Conservation (phyloP, 2,329 filamentous ascomycete species). For the Eurotiales sp. region DNA sequence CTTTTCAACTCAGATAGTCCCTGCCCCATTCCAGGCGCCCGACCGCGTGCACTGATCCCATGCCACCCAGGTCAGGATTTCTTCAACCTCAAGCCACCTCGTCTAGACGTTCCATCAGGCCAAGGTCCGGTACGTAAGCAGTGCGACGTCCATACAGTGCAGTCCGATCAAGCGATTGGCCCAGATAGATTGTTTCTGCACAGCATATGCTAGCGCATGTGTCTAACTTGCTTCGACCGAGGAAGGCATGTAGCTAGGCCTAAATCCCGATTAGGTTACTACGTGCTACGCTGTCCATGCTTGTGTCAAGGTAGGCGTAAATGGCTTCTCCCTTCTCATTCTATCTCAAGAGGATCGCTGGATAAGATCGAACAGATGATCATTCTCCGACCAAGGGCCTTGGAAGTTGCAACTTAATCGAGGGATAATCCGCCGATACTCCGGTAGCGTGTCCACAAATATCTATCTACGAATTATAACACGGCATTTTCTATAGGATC, state of each 20-base stretch:
- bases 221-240: too few species aligned
- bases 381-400: neutral
- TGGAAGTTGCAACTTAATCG: neutral
- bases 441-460: neutral
- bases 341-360: too few species aligned
- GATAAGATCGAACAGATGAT: too few species aligned
- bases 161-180: constrained; percentile 3
- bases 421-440: neutral
- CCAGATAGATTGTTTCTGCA: neutral
- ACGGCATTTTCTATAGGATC: neutral
- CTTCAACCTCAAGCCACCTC: neutral
- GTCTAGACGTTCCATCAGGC: too few species aligned
- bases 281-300: too few species aligned
- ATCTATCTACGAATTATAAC: neutral
- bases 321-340: too few species aligned
- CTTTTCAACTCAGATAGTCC: too few species aligned
- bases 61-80: neutral
- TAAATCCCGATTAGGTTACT: too few species aligned
- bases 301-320: too few species aligned
- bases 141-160: too few species aligned
- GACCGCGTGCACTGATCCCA: constrained; percentile 4
- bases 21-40: neutral
- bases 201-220: neutral
- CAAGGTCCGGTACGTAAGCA: neutral
- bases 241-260: too few species aligned